Evolutionary conservation across 1,284 basidiomycete species (phyloP).

Genomic region (Sporisorium scitamineum): DNA sequence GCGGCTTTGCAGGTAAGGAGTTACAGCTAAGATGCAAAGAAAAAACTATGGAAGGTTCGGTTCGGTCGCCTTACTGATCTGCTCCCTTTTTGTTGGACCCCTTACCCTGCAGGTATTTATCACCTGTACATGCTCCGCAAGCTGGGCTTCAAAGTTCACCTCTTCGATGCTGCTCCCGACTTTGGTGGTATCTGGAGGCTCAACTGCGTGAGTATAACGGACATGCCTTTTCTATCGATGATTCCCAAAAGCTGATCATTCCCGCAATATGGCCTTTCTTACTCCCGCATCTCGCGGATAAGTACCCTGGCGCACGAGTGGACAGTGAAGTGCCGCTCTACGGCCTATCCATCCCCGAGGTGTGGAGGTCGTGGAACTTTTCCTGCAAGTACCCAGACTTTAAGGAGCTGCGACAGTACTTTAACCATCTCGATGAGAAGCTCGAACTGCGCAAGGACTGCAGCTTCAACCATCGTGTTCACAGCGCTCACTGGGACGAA

Average conservation of each 20-base stretch:
- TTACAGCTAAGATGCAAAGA: background rate
- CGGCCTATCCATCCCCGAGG: slow-evolving; percentile 50
- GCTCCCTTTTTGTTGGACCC: background rate
- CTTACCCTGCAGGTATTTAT: slow-evolving; percentile 28
- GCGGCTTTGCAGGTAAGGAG: slow-evolving; percentile 45
- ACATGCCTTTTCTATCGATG: too few species aligned
- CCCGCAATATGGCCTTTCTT: too few species aligned
- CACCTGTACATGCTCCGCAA: slow-evolving; percentile 46
- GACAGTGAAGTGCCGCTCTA: slow-evolving; percentile 54
- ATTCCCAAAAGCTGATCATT: too few species aligned
- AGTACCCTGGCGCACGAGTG: slow-evolving; percentile 53
- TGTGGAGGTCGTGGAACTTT: slow-evolving; percentile 51
- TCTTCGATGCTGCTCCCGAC: slow-evolving; percentile 50
- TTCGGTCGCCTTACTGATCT: background rate
- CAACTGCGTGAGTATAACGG: slow-evolving; percentile 45
- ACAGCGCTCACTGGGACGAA: slow-evolving; percentile 49
- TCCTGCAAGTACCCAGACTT: slow-evolving; percentile 52
- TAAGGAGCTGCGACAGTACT: slow-evolving; percentile 53
- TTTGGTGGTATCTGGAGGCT: slow-evolving; percentile 54
- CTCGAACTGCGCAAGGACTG: slow-evolving; percentile 54
- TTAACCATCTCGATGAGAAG: slow-evolving; percentile 51
- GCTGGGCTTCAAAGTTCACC: slow-evolving; percentile 47
- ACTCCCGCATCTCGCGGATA: background rate
- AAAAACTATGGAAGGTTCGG: background rate
- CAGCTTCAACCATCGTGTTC: slow-evolving; percentile 50